Evolutionary conservation across 2,329 filamentous ascomycete species (phyloP).

Genomic region (Waltergamsia citrina): DNA sequence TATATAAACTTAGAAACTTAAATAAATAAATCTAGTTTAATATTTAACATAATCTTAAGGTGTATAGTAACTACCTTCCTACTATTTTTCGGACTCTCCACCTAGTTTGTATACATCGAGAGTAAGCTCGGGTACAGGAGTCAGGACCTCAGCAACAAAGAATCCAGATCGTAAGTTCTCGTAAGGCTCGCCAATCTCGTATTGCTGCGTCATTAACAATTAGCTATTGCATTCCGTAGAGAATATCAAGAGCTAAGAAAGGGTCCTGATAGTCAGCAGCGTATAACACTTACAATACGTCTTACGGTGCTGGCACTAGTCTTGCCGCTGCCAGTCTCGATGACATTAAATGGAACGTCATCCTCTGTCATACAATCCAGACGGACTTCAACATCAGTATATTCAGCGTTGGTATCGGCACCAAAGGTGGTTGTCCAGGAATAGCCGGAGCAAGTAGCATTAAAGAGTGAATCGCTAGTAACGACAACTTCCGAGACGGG

Average conservation of each 20-base stretch:
- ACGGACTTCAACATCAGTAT: neutral
- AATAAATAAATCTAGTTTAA: too few relatives aligned
- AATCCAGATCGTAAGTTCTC: neutral
- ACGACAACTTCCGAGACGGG: neutral
- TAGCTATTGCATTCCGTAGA: too few relatives aligned
- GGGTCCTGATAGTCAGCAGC: too few relatives aligned
- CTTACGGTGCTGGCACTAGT: neutral
- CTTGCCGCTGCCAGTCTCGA: neutral
- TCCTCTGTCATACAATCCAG: neutral
- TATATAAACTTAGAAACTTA: too few relatives aligned
- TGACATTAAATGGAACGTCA: neutral
- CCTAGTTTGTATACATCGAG: conserved; percentile 1
- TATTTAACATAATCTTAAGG: too few relatives aligned
- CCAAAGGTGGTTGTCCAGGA: conserved; percentile 1
- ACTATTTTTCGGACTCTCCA: too few relatives aligned
- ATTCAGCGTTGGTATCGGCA: conserved; percentile 1
- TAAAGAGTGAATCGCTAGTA: neutral
- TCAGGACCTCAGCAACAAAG: neutral
- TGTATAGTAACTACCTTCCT: too few relatives aligned
- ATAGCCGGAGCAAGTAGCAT: neutral
- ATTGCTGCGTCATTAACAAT: neutral
- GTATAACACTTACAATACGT: neutral
- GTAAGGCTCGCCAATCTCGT: conserved; percentile 1
- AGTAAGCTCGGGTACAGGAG: neutral
- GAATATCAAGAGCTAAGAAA: too few relatives aligned